phyloP scores from a whole-genome alignment of 495 filamentous ascomycete genomes.

The Hyaloscypha variabilis region DNA sequence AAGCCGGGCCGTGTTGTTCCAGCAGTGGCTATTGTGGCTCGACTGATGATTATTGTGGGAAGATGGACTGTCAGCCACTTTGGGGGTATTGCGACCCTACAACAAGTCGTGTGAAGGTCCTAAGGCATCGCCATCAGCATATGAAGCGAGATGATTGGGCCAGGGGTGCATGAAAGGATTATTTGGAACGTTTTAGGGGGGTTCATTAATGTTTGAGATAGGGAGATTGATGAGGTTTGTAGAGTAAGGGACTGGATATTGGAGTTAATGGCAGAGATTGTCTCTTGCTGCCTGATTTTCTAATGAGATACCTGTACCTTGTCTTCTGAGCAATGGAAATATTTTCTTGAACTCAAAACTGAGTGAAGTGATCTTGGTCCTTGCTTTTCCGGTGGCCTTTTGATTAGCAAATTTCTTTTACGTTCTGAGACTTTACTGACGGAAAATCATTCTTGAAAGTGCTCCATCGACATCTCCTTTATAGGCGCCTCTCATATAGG shows the following conservation, averaged over 20 bases:
- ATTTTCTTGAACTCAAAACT: not conserved
- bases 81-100: not conserved
- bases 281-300: not conserved
- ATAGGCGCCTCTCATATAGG: too few species aligned
- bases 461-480: too few species aligned
- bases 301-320: not conserved
- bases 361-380: not conserved
- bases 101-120: not conserved
- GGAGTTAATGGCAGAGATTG: not conserved
- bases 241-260: not conserved
- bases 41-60: not conserved
- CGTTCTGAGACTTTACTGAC: too few species aligned
- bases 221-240: not conserved
- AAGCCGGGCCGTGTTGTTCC: not conserved
- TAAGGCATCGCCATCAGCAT: not conserved
- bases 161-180: not conserved
- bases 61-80: conserved; percentile 7
- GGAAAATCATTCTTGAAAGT: too few species aligned
- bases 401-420: too few species aligned
- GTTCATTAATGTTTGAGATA: not conserved
- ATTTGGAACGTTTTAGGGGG: not conserved
- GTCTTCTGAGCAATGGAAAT: not conserved
- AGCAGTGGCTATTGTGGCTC: not conserved
- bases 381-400: not conserved
- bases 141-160: not conserved